Evolutionary conservation across 495 filamentous ascomycete species (phyloP).

Genomic region (Geoglossum glabrum): DNA sequence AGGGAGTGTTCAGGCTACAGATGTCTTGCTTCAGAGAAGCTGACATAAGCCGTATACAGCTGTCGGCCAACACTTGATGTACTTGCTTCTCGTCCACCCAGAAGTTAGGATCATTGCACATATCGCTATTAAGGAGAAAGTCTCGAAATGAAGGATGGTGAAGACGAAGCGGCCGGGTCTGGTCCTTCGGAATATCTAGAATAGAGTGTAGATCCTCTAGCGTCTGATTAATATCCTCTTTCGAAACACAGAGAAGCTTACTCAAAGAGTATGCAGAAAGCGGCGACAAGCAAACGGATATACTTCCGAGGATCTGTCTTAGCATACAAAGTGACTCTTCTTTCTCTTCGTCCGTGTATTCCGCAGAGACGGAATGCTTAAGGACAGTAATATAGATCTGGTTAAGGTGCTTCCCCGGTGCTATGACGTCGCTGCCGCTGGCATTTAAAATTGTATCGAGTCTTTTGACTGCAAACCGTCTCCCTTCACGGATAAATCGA

Average conservation of each 20-base stretch:
- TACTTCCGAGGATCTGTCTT: background rate
- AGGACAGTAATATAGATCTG: background rate
- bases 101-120: conserved; percentile 16
- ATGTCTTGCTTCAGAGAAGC: conserved; percentile 20
- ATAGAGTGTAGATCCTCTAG: conserved; percentile 18
- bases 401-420: background rate
- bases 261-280: background rate
- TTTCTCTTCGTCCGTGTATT: conserved; percentile 1
- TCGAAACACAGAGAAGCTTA: background rate
- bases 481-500: background rate
- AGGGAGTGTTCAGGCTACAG: conserved; percentile 18
- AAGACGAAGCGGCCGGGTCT: conserved; percentile 16
- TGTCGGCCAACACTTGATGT: conserved; percentile 16
- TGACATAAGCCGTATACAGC: conserved; percentile 21
- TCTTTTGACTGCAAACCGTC: background rate
- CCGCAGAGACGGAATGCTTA: background rate
- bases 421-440: background rate
- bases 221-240: conserved; percentile 4
- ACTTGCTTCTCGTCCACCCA: conserved; percentile 21
- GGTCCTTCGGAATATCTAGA: conserved; percentile 17
- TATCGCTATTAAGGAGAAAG: conserved; percentile 24
- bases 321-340: background rate
- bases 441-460: background rate
- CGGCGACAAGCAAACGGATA: background rate
- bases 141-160: conserved; percentile 32